Conservation (phyloP, 2,329 filamentous ascomycete species). For the Cladophialophora psammophila region DNA sequence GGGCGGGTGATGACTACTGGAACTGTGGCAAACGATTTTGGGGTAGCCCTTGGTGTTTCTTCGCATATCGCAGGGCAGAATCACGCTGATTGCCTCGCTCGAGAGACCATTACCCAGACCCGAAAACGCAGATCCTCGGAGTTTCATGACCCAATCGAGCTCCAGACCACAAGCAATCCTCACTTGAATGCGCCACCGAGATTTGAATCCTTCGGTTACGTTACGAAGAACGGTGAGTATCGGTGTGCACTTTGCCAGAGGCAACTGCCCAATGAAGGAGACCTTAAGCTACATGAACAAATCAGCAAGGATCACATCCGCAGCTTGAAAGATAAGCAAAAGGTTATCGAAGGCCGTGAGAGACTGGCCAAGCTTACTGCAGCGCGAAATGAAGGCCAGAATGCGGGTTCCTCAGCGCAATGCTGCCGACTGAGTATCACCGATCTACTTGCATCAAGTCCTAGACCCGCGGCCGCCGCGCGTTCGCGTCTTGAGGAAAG, state of each 20-base stretch:
- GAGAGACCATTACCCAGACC: not conserved
- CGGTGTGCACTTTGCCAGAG: constrained; percentile 33
- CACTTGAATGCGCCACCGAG: not conserved
- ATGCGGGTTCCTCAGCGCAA: constrained; percentile 7
- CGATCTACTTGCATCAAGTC: not conserved
- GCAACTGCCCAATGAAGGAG: constrained; percentile 28
- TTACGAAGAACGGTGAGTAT: constrained; percentile 28
- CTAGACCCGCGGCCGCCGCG: not conserved
- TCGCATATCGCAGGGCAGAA: not conserved
- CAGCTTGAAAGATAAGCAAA: constrained; percentile 20
- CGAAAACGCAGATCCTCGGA: constrained; percentile 22
- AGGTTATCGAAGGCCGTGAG: constrained; percentile 23
- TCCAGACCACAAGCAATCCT: not conserved
- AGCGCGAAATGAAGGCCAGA: not conserved
- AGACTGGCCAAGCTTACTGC: constrained; percentile 24
- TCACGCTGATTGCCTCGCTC: not conserved
- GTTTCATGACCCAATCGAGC: constrained; percentile 10
- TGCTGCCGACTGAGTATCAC: constrained; percentile 5
- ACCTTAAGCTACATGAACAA: constrained; percentile 27
- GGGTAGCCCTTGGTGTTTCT: not conserved
- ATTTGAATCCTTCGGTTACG: constrained; percentile 28
- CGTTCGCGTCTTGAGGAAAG: not conserved
- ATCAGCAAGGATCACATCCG: constrained; percentile 27
- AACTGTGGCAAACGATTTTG: not conserved
- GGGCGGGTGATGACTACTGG: not conserved